These are phyloP conservation scores for Kewa caespitosa DNA, from an alignment of 179 eudicot genomes.

Conservation along the genomic window DNA sequence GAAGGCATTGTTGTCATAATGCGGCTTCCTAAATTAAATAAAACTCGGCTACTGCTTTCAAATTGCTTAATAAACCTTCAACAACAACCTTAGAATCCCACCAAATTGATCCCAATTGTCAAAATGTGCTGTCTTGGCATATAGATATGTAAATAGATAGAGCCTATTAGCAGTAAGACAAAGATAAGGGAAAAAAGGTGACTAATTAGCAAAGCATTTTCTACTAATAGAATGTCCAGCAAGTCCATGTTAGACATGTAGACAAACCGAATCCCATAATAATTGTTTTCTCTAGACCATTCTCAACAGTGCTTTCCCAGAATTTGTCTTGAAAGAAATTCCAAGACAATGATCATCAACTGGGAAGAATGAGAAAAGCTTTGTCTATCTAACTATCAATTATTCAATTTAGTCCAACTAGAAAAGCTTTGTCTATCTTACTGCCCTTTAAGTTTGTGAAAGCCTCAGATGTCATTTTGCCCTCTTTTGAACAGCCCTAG, in stretches of 20 bases:
- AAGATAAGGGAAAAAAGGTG: neutral
- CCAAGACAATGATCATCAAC: constrained; percentile 32
- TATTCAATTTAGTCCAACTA: no score
- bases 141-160: neutral
- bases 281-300: neutral
- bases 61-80: constrained; percentile 8
- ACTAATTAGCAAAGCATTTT: neutral
- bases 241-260: neutral
- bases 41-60: neutral
- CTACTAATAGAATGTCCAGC: constrained; percentile 3
- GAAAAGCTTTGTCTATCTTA: no score
- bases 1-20: constrained; percentile 2
- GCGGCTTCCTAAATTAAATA: neutral
- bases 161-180: neutral
- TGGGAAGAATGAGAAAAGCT: no score
- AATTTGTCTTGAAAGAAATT: constrained; percentile 23
- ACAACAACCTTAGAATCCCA: constrained; percentile 13
- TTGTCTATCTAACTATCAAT: no score
- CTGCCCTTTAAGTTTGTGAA: no score
- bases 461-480: no score
- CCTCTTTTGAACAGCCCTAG: no score
- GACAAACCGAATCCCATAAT: neutral
- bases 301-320: constrained; percentile 6
- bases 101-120: constrained; percentile 14
- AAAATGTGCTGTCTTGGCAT: constrained; percentile 9